phyloP scores from a whole-genome alignment of 495 filamentous ascomycete species.

The Aspergillus asperescens region DNA sequence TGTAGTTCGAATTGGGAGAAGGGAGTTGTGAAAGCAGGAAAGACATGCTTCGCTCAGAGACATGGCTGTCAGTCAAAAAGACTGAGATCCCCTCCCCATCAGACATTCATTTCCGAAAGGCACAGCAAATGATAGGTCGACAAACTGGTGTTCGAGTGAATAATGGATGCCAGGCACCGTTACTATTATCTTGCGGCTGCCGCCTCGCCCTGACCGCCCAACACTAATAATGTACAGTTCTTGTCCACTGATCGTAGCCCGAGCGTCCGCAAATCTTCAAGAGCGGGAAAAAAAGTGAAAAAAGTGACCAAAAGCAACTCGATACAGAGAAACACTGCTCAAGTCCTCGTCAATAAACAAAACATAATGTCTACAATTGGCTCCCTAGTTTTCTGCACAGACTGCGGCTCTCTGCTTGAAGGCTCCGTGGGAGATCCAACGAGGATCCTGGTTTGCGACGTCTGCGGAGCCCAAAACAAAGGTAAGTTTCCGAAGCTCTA shows the following conservation, averaged over 20 bases:
- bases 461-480: slow-evolving; percentile 79
- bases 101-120: not conserved
- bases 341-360: not conserved
- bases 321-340: not conserved
- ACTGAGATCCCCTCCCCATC: slow-evolving; percentile 14
- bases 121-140: not conserved
- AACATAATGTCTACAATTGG: slow-evolving; percentile 78
- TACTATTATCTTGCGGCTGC: slow-evolving; percentile 25
- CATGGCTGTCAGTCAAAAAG: slow-evolving; percentile 31
- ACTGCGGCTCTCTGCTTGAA: slow-evolving; percentile 87
- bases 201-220: slow-evolving; percentile 32
- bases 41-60: slow-evolving; percentile 50
- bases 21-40: slow-evolving; percentile 38
- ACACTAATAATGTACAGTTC: slow-evolving; percentile 19
- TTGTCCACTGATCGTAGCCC: slow-evolving; percentile 20
- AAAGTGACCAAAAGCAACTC: not conserved
- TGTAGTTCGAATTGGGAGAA: slow-evolving; percentile 23
- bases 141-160: slow-evolving; percentile 17
- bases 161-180: slow-evolving; percentile 28
- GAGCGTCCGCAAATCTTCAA: slow-evolving; percentile 26
- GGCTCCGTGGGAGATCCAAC: slow-evolving; percentile 67
- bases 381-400: slow-evolving; percentile 87
- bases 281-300: slow-evolving; percentile 25
- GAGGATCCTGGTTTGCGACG: slow-evolving; percentile 70
- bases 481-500: slow-evolving; percentile 43